Base-by-base conservation (phyloP, 2,329 filamentous ascomycete genomes). In the Cytospora piceicola region DNA sequence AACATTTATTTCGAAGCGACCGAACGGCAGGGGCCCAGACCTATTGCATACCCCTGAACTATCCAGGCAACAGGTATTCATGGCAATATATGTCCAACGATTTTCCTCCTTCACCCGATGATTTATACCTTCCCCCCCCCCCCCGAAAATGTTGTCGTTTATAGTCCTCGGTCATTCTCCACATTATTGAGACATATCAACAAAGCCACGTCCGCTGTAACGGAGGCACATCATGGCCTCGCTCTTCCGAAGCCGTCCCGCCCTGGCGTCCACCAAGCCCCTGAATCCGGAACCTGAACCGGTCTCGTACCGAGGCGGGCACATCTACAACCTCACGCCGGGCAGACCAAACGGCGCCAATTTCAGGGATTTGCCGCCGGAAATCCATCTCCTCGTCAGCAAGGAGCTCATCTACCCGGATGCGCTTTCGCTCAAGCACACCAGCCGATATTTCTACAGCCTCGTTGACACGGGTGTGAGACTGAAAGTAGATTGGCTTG, bases 361-460 rank as follows among this genome's bases (percentile, higher is more conserved):
- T 24, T 72, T 89, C 39, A 78, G 82, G 73, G 75, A 77, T 20
- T 78, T 92, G 2, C 90, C 90, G 2, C 80, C 86, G 0, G 90
- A 92, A 71, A 80, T 92, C n/a, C 89, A 91, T 70, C 74, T 89
- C 1, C 80, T 86, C 58, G 88, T 92, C 63, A 79, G 85, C 36
- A 73, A 80, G 14, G 79, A 85, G 62, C 85, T 92, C 66, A 83
- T 83, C 36, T 92, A 92, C 68, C 90, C 90, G 0, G 89, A 92
- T 68, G 89, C 90, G 0, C 81, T 92, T 1, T 89, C 88, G 0
- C 78, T 92, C 20, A 91, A 91, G 72, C 88, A 91, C 73, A 85
- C 85, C 24, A 87, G 78, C 72, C 82, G 82, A 65, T 81, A 90
- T 72, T 88, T 92, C 74, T 88, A 88, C 77, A 71, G 75, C 57